Evolutionary conservation across 2,329 filamentous ascomycete genomes (phyloP).

Genomic region (Penicillium polonicum): DNA sequence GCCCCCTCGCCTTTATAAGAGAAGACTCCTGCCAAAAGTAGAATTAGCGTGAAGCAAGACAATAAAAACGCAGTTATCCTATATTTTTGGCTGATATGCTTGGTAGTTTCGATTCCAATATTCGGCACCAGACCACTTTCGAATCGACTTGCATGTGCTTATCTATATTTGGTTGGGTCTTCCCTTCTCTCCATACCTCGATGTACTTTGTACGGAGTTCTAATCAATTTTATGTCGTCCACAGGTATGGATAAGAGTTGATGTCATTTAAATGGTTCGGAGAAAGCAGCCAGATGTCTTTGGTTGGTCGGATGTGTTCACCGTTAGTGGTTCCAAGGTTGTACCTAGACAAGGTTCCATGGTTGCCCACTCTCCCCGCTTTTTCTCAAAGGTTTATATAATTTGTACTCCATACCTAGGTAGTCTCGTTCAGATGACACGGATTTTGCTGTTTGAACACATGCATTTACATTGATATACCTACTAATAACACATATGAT

Average conservation of each 20-base stretch:
- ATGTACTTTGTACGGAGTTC: too few relatives aligned
- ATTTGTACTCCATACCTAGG: too few relatives aligned
- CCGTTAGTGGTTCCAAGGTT: not conserved
- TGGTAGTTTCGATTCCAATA: not conserved
- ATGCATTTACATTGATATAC: not conserved
- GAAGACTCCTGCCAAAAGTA: not conserved
- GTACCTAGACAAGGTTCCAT: not conserved
- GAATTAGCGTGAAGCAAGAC: not conserved
- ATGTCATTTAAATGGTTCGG: not conserved
- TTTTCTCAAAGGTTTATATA: not conserved
- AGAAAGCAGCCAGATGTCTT: constrained; percentile 1
- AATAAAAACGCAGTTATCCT: not conserved
- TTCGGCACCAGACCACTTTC: not conserved
- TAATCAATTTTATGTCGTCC: not conserved
- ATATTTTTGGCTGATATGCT: not conserved
- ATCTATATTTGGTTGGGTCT: not conserved
- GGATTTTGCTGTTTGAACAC: not conserved
- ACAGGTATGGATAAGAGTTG: not conserved
- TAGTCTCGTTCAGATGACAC: too few relatives aligned
- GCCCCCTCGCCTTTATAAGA: not conserved
- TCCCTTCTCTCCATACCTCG: not conserved
- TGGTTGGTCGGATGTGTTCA: not conserved
- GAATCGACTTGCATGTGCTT: not conserved
- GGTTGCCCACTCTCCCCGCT: not conserved
- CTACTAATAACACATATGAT: too few relatives aligned